Evolutionary conservation across 108 stramenopile species (phyloP).

Genomic region (Fragilariopsis cylindrus): DNA sequence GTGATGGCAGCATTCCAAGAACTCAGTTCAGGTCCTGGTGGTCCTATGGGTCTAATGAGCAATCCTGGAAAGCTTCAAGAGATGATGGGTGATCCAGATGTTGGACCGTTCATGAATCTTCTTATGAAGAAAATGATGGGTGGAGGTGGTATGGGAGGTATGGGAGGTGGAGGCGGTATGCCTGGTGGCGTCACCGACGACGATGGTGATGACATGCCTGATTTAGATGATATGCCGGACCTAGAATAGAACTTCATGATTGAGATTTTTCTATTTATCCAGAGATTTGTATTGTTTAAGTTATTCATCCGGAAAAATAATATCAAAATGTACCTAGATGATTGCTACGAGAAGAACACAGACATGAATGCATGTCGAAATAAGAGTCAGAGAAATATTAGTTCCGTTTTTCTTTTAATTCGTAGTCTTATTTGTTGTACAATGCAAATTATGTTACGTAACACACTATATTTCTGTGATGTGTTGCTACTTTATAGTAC

Average conservation of each 20-base stretch:
- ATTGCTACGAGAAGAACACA: too few relatives aligned
- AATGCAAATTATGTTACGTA: too few relatives aligned
- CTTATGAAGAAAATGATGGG: conserved; percentile 77
- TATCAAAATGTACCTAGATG: too few relatives aligned
- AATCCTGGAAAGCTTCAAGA: conserved; percentile 85
- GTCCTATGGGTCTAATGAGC: conserved; percentile 71
- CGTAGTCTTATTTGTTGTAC: too few relatives aligned
- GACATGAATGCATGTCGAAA: too few relatives aligned
- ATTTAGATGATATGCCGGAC: conserved; percentile 78
- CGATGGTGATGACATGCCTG: conserved; percentile 64
- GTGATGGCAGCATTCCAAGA: conserved; percentile 75
- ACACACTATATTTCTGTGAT: too few relatives aligned
- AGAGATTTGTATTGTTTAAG: too few relatives aligned
- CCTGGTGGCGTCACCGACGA: conserved; percentile 37
- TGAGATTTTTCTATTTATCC: too few relatives aligned
- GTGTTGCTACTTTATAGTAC: too few relatives aligned
- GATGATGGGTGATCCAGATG: conserved; percentile 89
- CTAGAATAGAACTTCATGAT: conserved; percentile 35
- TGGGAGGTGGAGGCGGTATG: conserved; percentile 23
- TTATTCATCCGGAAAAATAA: too few relatives aligned
- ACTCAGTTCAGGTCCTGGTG: conserved; percentile 74
- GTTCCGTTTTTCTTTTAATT: too few relatives aligned
- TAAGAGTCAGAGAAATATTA: too few relatives aligned
- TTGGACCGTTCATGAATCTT: conserved; percentile 86
- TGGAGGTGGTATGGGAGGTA: conserved; percentile 49